phyloP scores from a whole-genome alignment of 345 rosid species.

The Mangifera indica region DNA sequence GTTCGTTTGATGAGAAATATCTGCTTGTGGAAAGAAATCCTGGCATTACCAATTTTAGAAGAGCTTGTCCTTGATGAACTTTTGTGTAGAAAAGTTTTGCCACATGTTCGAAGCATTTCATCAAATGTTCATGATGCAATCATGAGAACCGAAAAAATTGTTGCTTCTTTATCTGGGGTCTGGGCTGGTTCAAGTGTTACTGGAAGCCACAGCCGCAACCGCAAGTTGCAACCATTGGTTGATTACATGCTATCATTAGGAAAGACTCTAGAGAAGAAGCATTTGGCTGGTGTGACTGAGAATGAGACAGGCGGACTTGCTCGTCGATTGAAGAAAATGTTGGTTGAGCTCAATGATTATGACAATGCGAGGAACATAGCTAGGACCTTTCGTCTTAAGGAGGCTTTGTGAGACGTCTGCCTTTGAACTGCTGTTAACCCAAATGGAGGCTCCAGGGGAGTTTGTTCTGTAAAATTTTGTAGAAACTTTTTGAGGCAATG shows the following conservation, averaged over 20 bases:
- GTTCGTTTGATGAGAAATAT: conserved; percentile 86
- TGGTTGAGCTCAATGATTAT: conserved; percentile 83
- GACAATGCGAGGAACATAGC: conserved; percentile 75
- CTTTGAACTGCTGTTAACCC: not conserved
- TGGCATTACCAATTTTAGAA: conserved; percentile 75
- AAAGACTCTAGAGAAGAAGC: conserved; percentile 58
- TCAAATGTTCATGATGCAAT: conserved; percentile 82
- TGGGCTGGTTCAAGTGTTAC: conserved; percentile 72
- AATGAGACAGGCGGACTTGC: conserved; percentile 74
- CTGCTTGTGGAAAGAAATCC: conserved; percentile 87
- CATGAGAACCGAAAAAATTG: conserved; percentile 73
- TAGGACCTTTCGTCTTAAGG: conserved; percentile 67
- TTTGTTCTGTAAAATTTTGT: conserved; percentile 7
- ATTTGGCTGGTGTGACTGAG: conserved; percentile 46
- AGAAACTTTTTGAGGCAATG: not conserved
- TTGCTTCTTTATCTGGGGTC: conserved; percentile 74
- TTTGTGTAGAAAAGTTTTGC: conserved; percentile 72
- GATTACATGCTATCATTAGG: conserved; percentile 55
- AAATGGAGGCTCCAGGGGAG: not conserved
- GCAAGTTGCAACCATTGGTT: conserved; percentile 78
- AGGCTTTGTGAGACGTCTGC: conserved; percentile 85
- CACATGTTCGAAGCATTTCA: conserved; percentile 77
- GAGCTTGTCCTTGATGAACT: conserved; percentile 82
- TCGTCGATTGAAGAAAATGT: conserved; percentile 76
- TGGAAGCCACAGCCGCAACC: conserved; percentile 60